phyloP scores from a whole-genome alignment of 371 early-diverging fungal species.

The Lichtheimia ramosa region DNA sequence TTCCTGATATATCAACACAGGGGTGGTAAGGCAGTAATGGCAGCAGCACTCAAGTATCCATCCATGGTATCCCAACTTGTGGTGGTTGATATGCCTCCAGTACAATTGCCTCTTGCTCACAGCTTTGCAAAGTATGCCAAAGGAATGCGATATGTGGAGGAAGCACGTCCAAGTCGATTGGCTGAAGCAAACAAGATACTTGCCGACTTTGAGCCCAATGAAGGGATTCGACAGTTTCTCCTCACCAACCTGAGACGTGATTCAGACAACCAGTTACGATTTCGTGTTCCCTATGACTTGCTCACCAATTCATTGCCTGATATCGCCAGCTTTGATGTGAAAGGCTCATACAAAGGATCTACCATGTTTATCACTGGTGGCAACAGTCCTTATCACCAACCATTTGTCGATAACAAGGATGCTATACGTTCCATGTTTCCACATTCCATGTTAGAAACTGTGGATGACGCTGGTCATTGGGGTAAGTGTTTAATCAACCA shows the following conservation, averaged over 20 bases:
- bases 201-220: slow-evolving; percentile 47
- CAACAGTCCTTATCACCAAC: slow-evolving; percentile 63
- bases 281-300: slow-evolving; percentile 69
- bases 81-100: slow-evolving; percentile 87
- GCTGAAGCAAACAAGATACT: slow-evolving; percentile 80
- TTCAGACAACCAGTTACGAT: slow-evolving; percentile 64
- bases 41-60: slow-evolving; percentile 60
- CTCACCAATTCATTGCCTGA: slow-evolving; percentile 54
- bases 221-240: slow-evolving; percentile 79
- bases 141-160: slow-evolving; percentile 70
- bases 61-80: slow-evolving; percentile 63
- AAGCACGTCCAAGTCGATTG: slow-evolving; percentile 48
- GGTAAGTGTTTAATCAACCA: slow-evolving; percentile 47
- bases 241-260: slow-evolving; percentile 71
- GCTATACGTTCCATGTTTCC: slow-evolving; percentile 68
- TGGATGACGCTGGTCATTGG: slow-evolving; percentile 85
- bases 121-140: slow-evolving; percentile 61
- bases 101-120: slow-evolving; percentile 39
- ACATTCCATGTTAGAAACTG: slow-evolving; percentile 51
- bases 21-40: slow-evolving; percentile 94
- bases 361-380: slow-evolving; percentile 80
- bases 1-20: slow-evolving; percentile 20
- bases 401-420: slow-evolving; percentile 34
- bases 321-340: slow-evolving; percentile 54
- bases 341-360: slow-evolving; percentile 43